phyloP scores from a whole-genome alignment of 2,329 filamentous ascomycete genomes.

The Curvularia verruculosa region DNA sequence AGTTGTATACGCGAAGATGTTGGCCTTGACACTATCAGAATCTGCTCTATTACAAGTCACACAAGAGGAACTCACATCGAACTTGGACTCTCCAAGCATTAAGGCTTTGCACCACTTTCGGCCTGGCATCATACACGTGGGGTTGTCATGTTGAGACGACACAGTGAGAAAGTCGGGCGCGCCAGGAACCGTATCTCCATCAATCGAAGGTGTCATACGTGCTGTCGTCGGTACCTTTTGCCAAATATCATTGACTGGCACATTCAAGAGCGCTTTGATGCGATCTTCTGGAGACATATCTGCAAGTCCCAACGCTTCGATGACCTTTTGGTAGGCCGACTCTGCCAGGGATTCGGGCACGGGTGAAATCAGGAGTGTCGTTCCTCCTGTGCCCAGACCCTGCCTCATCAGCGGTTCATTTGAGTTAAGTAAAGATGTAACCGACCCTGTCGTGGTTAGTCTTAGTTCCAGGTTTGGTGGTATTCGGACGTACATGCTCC shows the following conservation, averaged over 20 bases:
- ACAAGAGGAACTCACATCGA: constrained; percentile 48
- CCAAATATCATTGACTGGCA: constrained; percentile 52
- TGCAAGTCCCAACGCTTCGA: constrained; percentile 50
- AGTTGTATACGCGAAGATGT: constrained; percentile 34
- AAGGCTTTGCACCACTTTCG: constrained; percentile 55
- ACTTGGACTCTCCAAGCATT: constrained; percentile 56
- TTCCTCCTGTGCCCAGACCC: constrained; percentile 52
- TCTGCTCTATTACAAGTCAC: neutral
- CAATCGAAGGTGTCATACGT: constrained; percentile 49
- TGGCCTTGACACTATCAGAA: constrained; percentile 22
- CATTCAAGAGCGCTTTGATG: constrained; percentile 50
- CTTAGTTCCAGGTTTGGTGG: neutral
- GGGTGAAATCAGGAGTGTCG: constrained; percentile 50
- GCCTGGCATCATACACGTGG: constrained; percentile 44
- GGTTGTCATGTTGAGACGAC: constrained; percentile 32
- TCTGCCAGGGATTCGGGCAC: constrained; percentile 51
- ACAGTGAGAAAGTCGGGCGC: constrained; percentile 34
- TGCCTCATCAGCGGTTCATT: constrained; percentile 43
- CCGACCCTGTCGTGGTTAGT: constrained; percentile 29
- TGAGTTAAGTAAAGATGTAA: constrained; percentile 36
- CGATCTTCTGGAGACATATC: constrained; percentile 49
- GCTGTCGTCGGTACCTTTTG: constrained; percentile 48
- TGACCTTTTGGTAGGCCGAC: constrained; percentile 49
- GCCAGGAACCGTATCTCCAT: constrained; percentile 51
- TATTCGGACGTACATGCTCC: constrained; percentile 50